Base-by-base conservation (phyloP, 768 basidiomycete genomes). In the Phanerochaete sordida region DNA sequence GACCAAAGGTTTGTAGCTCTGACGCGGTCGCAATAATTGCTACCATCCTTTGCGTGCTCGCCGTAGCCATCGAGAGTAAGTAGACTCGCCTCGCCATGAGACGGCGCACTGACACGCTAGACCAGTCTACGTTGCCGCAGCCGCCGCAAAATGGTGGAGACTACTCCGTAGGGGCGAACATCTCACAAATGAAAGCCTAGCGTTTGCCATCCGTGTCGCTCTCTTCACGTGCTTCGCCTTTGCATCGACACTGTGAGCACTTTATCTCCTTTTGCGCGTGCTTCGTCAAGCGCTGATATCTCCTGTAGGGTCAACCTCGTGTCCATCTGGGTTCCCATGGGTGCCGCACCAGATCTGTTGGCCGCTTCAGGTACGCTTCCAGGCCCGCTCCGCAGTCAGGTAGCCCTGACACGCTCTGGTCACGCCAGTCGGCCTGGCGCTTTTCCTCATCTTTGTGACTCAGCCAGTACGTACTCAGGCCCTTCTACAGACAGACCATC, bases 391-490 rank as follows among this genome's bases (percentile, higher is more conserved):
- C 31, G 16, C 24, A 13, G 16, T 33, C 35, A 13, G 16, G n/a
- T n/a, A n/a, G n/a, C n/a, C n/a, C n/a, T n/a, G n/a, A n/a, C 33
- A 24, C 27, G 16, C 39, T 54, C 4, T 43, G 2, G 23, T 39
- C 30, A 5, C 21, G 6, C 27, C 33, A 71, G 71, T 68, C 24
- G 70, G 70, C 6, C 56, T 68, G 39, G 64, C 61, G 3, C 50
- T 69, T 26, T 71, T 69, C 57, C 24, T 69, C 19, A 60, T 69
- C 16, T 71, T 72, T 50, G 65, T 57, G 16, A 65, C 68, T 0
- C 71, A 69, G 46, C 51, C 48, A 11, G 67, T 69, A 63, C 4
- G 64, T 7, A 3, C 2, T 23, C 31, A n/a, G 31, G 2, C 43
- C 24, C 23, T 26, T 43, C 2, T 31, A 16, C 35, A 43, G 39